These are phyloP conservation scores for Cladosporium sp. DNA, from an alignment of 2,329 filamentous ascomycete species.

Conservation along the genomic window DNA sequence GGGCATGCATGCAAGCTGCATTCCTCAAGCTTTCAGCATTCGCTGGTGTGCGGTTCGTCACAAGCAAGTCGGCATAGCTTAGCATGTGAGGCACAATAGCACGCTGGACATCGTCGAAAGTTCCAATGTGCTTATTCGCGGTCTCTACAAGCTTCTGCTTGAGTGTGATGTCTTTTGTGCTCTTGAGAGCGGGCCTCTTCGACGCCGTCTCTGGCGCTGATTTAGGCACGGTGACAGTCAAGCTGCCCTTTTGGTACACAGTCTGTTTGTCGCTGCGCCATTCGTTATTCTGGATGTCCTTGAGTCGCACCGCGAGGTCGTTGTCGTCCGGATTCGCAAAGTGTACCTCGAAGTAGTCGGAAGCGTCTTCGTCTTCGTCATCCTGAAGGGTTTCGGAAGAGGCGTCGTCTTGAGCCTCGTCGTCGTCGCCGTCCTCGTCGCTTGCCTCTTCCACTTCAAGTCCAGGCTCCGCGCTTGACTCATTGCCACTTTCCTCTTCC, in stretches of 20 bases:
- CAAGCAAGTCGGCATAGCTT: constrained; percentile 75
- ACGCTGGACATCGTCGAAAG: constrained; percentile 60
- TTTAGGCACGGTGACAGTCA: constrained; percentile 19
- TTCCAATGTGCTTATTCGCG: constrained; percentile 50
- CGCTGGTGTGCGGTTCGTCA: constrained; percentile 64
- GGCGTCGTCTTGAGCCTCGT: constrained; percentile 46
- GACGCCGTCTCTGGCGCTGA: constrained; percentile 8
- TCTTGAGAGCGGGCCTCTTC: constrained; percentile 13
- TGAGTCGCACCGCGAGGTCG: constrained; percentile 50
- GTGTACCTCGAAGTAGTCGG: constrained; percentile 64
- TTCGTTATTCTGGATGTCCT: constrained; percentile 43
- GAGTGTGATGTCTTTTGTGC: constrained; percentile 49
- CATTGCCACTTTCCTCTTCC: constrained; percentile 36
- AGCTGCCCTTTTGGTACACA: constrained; percentile 12
- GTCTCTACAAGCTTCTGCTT: constrained; percentile 65
- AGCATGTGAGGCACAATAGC: constrained; percentile 69
- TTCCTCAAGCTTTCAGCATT: constrained; percentile 68
- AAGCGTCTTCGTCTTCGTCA: constrained; percentile 34
- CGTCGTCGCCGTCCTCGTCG: constrained; percentile 19
- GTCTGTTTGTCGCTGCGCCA: constrained; percentile 38
- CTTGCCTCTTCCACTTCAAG: constrained; percentile 38
- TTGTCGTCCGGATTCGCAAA: constrained; percentile 66
- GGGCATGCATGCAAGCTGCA: constrained; percentile 72
- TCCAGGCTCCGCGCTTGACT: constrained; percentile 33
- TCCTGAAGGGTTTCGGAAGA: constrained; percentile 45